These are phyloP conservation scores for Aspergillus thermomutatus DNA, from an alignment of 2,329 filamentous ascomycete species.

Conservation along the genomic window DNA sequence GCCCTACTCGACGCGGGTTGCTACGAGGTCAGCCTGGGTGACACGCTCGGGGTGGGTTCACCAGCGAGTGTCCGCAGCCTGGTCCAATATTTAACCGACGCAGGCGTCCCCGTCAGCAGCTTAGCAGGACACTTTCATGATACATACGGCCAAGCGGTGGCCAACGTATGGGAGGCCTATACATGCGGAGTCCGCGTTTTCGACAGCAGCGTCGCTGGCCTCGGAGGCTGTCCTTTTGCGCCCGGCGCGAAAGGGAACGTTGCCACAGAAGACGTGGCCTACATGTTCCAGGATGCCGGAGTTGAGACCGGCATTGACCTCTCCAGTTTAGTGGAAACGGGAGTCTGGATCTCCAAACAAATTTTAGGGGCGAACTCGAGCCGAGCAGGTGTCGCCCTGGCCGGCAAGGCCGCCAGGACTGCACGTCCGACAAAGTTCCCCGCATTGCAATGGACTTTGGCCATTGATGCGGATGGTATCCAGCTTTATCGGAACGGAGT, in stretches of 20 bases:
- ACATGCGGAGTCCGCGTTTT: conserved; percentile 76
- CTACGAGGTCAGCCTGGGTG: conserved; percentile 84
- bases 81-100: conserved; percentile 27
- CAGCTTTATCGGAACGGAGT: conserved; percentile 28
- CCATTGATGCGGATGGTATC: conserved; percentile 22
- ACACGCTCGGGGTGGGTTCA: conserved; percentile 89
- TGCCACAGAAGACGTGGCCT: conserved; percentile 78
- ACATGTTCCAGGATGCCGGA: conserved; percentile 61
- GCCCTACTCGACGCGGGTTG: conserved; percentile 79
- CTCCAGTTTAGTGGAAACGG: conserved; percentile 60
- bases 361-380: conserved; percentile 19
- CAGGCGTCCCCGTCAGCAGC: conserved; percentile 64
- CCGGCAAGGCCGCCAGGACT: conserved; percentile 1
- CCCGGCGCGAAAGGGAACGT: conserved; percentile 85
- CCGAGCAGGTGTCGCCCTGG: conserved; percentile 20
- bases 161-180: conserved; percentile 73
- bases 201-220: conserved; percentile 73
- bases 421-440: not conserved
- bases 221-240: conserved; percentile 82
- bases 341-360: conserved; percentile 66
- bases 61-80: conserved; percentile 31
- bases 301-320: conserved; percentile 71
- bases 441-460: conserved; percentile 16
- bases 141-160: conserved; percentile 78
- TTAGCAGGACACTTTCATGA: conserved; percentile 86